phyloP scores from a whole-genome alignment of 2,329 filamentous ascomycete species.

The Chalaropsis ovoidea region DNA sequence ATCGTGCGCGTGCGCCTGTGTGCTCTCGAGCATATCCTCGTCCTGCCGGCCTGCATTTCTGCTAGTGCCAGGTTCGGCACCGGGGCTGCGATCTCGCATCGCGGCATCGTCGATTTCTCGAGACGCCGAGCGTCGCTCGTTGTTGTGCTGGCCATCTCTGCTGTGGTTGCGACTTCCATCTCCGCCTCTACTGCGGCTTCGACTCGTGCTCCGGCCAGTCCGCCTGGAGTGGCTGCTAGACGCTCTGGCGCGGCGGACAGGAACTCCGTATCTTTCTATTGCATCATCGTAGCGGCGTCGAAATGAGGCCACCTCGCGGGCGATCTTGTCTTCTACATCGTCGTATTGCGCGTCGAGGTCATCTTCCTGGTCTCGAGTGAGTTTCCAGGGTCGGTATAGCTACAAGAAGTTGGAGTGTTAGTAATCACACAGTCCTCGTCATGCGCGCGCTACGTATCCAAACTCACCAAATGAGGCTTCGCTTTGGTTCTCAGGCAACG shows the following conservation, averaged over 20 bases:
- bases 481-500: conserved; percentile 62
- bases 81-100: neutral
- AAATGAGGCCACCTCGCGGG: conserved; percentile 56
- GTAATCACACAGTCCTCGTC: neutral
- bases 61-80: neutral
- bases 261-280: conserved; percentile 29
- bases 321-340: conserved; percentile 53
- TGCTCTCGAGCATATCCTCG: neutral
- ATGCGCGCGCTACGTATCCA: neutral
- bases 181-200: neutral
- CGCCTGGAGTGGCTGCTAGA: neutral
- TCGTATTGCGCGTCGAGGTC: conserved; percentile 60
- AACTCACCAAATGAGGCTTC: conserved; percentile 58
- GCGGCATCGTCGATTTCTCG: neutral
- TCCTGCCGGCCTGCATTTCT: neutral
- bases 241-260: conserved; percentile 6
- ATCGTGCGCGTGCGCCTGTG: neutral
- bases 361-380: conserved; percentile 57
- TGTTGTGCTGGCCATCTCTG: neutral
- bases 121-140: neutral
- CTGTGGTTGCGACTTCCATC: conserved; percentile 11
- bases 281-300: conserved; percentile 39
- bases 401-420: conserved; percentile 32
- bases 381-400: conserved; percentile 81
- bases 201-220: conserved; percentile 23